Evolutionary conservation across 192 early-diverging fungal species (phyloP), one percentile per base, ranked within the genome.

Genomic region (Linnemannia zychae): DNA sequence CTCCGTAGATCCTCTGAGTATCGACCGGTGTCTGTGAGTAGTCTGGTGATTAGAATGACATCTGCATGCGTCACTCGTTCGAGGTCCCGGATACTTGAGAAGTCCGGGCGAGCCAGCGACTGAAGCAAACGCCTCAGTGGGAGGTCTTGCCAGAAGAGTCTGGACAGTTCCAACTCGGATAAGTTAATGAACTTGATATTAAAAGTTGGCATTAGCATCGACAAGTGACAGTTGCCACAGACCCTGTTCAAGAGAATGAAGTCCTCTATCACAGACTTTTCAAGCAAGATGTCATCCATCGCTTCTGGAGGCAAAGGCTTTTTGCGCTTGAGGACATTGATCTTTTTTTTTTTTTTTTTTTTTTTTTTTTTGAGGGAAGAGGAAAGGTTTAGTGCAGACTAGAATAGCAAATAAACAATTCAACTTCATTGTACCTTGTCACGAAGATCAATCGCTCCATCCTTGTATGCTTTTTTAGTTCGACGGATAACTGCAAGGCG

Each of bases 141-240:
- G 0, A n/a, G 5, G 18, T 74, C 15, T 7, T 60, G 34, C 72
- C 52, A 74, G n/a, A 74, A 74, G 50, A 74, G 22, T 31, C 40
- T 74, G 15, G 52, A 38, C 28, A 74, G 50, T 22, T 74, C 52
- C 33, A 74, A 52, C 34, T 74, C 72, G 0, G 72, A 74, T 33
- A 74, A 20, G 49, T 5, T 37, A 9, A 74, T 36, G 16, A 57
- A 74, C 16, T 38, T 38, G 34, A 22, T 7, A 48, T 2, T 37
- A 24, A 40, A 22, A 20, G 33, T 12, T 52, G 72, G 60, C 36
- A 74, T 57, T 11, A 52, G 72, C 7, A 36, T 12, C 7, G 60
- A 52, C 4, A 33, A 57, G 49, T 52, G 50, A 24, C 72, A 2
- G 9, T n/a, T 57, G n/a, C 24, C 53, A 18, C 7, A 57, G 53